Evolutionary conservation across 2,329 filamentous ascomycete genomes (phyloP), one percentile per base, ranked within the genome.

Genomic region (Bimuria novae-zelandiae): DNA sequence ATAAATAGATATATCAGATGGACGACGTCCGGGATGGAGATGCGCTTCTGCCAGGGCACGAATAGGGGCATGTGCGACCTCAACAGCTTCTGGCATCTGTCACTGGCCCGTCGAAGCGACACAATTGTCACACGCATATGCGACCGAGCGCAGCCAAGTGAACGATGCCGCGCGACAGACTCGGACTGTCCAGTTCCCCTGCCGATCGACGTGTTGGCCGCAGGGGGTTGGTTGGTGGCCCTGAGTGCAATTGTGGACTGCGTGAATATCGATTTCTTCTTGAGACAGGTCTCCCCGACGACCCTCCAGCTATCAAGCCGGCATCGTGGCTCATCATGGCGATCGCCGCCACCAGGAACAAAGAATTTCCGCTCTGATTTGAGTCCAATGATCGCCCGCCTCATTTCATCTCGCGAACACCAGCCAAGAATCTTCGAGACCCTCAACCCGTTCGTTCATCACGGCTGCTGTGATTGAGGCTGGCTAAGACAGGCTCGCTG

Each of bases 1-100:
- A 52, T 63, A 60, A 54, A 52, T 54, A 53, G 33, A 48, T 49
- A 59, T 53, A 54, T 59, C 59, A 55, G 40, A 23, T 35, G 32
- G 22, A 25, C 36, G 51, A 27, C 25, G 37, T 50, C 51, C 54
- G 49, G 47, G 43, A 44, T 29, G 49, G 23, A 32, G 4, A 21
- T n/a, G 36, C 37, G 41, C 44, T 48, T 35, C 43, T 33, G 30
- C 11, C 47, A 45, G 47, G 52, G 43, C 49, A 53, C 27, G 27
- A 52, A 60, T 57, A 60, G 57, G 54, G 52, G 54, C 16, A 22
- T 40, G 27, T 27, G 44, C 44, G 22, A 37, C 33, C 32, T 17
- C 30, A 16, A 35, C 43, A 17, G 27, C 46, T 6, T 19, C 36
- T 49, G 36, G 41, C 46, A 49, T 23, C 36, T 25, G 46, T 49